Conservation (phyloP, 2,329 filamentous ascomycete genomes). For the Dothistroma septosporum region DNA sequence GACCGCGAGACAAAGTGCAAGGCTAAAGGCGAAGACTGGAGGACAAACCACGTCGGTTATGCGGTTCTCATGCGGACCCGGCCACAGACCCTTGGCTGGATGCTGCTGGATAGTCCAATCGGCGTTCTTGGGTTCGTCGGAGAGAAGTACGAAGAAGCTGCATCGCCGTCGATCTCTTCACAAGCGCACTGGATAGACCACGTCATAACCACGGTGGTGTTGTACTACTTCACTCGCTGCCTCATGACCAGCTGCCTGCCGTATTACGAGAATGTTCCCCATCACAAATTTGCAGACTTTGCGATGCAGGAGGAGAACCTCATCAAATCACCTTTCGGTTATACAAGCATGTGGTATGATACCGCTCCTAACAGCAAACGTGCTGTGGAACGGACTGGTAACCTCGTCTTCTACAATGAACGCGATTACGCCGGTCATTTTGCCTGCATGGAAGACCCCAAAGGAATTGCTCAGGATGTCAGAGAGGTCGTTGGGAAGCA, state of each 20-base stretch:
- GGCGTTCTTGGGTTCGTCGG: conserved; percentile 45
- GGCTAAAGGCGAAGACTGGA: conserved; percentile 36
- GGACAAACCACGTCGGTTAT: conserved; percentile 41
- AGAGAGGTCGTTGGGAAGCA: conserved; percentile 23
- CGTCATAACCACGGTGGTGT: conserved; percentile 31
- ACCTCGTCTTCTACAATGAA: conserved; percentile 38
- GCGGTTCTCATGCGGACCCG: conserved; percentile 42
- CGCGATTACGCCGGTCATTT: conserved; percentile 30
- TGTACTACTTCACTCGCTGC: conserved; percentile 40
- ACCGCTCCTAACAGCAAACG: conserved; percentile 36
- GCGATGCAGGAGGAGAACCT: conserved; percentile 36
- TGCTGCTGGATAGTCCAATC: conserved; percentile 42
- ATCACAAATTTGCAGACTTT: conserved; percentile 38
- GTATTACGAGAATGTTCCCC: conserved; percentile 40
- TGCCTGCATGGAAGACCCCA: conserved; percentile 30
- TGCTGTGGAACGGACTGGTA: conserved; percentile 35
- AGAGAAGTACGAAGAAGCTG: conserved; percentile 43
- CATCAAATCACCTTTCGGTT: conserved; percentile 38
- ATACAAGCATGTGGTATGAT: conserved; percentile 38
- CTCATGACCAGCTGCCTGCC: conserved; percentile 38
- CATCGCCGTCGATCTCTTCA: conserved; percentile 35
- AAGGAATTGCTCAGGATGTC: conserved; percentile 29
- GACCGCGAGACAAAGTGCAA: conserved; percentile 35
- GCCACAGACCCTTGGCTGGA: conserved; percentile 43
- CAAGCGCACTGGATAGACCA: conserved; percentile 32